phyloP scores from a whole-genome alignment of 2,329 filamentous ascomycete species.

The Aspergillus eucalypticola region DNA sequence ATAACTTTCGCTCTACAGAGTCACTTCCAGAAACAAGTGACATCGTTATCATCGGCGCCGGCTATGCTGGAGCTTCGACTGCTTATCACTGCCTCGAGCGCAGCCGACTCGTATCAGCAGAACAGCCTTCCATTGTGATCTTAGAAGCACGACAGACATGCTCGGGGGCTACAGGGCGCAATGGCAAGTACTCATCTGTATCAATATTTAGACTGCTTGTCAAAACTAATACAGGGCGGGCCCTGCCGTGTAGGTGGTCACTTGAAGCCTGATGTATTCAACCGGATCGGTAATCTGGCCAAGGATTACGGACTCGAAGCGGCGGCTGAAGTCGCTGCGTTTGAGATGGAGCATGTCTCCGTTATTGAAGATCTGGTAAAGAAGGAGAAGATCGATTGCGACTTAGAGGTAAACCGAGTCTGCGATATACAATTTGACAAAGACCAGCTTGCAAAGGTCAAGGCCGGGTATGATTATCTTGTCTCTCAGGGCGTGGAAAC shows the following conservation, averaged over 20 bases:
- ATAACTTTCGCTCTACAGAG: constrained; percentile 43
- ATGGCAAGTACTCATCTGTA: constrained; percentile 32
- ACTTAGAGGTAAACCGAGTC: constrained; percentile 42
- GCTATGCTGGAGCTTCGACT: constrained; percentile 46
- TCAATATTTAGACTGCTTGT: neutral
- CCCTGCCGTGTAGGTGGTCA: constrained; percentile 37
- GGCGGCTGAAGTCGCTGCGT: constrained; percentile 41
- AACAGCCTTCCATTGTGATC: constrained; percentile 35
- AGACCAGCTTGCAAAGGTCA: constrained; percentile 32
- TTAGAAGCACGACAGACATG: constrained; percentile 45
- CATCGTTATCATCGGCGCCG: constrained; percentile 49
- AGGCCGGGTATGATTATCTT: constrained; percentile 32
- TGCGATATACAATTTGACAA: constrained; percentile 42
- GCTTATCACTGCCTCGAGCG: constrained; percentile 43
- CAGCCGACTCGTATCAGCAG: constrained; percentile 7
- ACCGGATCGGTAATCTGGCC: constrained; percentile 34
- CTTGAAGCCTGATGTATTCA: constrained; percentile 46
- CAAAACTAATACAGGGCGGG: neutral
- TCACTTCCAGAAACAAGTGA: constrained; percentile 43
- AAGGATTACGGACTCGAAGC: constrained; percentile 37
- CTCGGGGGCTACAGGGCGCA: constrained; percentile 46
- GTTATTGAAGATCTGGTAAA: constrained; percentile 43
- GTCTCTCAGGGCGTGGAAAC: constrained; percentile 26
- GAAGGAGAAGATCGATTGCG: constrained; percentile 46
- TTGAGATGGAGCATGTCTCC: constrained; percentile 44